phyloP scores from a whole-genome alignment of 306 rosid genomes.

The Quercus engelmannii region DNA sequence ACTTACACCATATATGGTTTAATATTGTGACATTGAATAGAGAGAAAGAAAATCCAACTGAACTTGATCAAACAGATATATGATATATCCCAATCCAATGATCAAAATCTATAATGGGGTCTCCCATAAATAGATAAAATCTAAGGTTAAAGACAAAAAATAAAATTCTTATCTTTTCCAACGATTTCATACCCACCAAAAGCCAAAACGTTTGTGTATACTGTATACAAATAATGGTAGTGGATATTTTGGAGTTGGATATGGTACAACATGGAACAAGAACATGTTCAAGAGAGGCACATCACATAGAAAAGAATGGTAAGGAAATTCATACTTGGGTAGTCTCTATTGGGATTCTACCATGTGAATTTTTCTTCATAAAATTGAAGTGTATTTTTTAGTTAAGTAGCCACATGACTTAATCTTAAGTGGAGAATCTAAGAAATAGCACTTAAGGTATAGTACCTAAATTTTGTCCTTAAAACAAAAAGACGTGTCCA shows the following conservation, averaged over 20 bases:
- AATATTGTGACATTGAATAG: too few relatives aligned
- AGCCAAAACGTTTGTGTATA: neutral
- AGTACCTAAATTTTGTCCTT: too few relatives aligned
- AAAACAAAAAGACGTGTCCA: too few relatives aligned
- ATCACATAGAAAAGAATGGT: neutral
- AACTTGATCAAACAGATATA: too few relatives aligned
- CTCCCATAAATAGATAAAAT: neutral
- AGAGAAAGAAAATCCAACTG: too few relatives aligned
- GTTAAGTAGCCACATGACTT: fast-evolving
- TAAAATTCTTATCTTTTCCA: neutral
- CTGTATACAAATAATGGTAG: neutral
- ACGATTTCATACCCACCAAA: conserved; percentile 1
- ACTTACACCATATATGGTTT: too few relatives aligned
- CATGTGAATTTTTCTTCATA: too few relatives aligned
- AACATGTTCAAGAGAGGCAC: neutral
- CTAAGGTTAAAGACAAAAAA: neutral
- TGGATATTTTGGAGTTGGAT: neutral
- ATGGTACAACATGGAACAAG: neutral
- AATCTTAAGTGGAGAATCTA: fast-evolving
- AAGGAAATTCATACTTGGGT: conserved; percentile 40
- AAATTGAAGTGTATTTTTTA: too few relatives aligned
- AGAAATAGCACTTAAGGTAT: fast-evolving
- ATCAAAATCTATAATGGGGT: neutral
- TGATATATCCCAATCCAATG: too few relatives aligned
- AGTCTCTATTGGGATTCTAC: neutral